These are phyloP conservation scores for Biscogniauxia sp. DNA, from an alignment of 2,329 filamentous ascomycete species.

Conservation along the genomic window DNA sequence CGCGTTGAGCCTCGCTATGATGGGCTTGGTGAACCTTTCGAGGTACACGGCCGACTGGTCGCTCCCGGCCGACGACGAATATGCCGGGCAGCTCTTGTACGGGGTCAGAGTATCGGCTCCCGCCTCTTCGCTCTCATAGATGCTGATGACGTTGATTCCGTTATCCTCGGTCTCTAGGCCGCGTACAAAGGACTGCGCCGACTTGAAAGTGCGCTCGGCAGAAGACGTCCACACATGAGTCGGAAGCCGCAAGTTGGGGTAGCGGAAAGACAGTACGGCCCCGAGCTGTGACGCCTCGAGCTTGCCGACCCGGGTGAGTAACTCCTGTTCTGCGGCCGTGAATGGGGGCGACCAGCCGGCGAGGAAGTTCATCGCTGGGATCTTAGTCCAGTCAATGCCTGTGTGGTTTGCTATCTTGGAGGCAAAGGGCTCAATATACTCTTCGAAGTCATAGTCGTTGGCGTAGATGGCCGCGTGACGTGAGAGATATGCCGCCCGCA, in stretches of 20 bases:
- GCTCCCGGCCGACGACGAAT: constrained; percentile 55
- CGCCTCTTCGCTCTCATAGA: constrained; percentile 55
- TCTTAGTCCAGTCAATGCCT: constrained; percentile 52
- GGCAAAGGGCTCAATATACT: constrained; percentile 55
- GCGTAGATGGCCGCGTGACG: constrained; percentile 61
- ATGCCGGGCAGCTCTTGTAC: constrained; percentile 63
- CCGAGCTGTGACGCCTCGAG: constrained; percentile 60
- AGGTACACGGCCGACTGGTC: constrained; percentile 51
- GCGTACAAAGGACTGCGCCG: constrained; percentile 55
- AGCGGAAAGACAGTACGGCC: constrained; percentile 56
- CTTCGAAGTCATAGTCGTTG: constrained; percentile 58
- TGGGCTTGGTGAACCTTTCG: constrained; percentile 57
- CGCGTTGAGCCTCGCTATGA: constrained; percentile 54
- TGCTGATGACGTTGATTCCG: constrained; percentile 51
- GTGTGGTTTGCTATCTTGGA: constrained; percentile 58
- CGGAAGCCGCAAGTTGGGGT: constrained; percentile 52
- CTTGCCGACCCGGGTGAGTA: constrained; percentile 60
- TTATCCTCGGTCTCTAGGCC: constrained; percentile 53
- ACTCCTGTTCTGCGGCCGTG: constrained; percentile 53
- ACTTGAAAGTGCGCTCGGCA: constrained; percentile 59
- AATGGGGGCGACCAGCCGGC: constrained; percentile 55
- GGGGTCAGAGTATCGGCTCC: constrained; percentile 62
- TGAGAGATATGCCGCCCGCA: constrained; percentile 52
- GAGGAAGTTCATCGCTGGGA: constrained; percentile 56
- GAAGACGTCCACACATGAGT: constrained; percentile 60